A percentile compares a stretch with the other conserved stretches of the same genome.
Evolutionary conservation across 768 basidiomycete genomes (phyloP).

Genomic region (Xerocomellus amylosporus): DNA sequence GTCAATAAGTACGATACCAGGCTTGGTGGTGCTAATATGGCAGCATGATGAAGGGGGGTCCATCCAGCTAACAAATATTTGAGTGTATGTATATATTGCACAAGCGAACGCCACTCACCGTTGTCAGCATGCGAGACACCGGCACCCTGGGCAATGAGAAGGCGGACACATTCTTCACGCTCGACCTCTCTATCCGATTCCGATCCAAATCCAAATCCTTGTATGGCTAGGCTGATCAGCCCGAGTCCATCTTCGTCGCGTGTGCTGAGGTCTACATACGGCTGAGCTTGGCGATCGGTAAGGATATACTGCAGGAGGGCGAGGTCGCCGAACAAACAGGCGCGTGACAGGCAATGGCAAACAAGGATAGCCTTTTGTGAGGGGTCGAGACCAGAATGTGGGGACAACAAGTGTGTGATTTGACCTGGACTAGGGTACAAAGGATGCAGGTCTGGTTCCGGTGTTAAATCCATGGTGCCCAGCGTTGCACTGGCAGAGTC

Average conservation of each 20-base stretch:
- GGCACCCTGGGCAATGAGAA: constrained; percentile 76
- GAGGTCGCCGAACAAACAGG: constrained; percentile 78
- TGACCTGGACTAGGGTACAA: constrained; percentile 66
- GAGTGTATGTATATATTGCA: constrained; percentile 1
- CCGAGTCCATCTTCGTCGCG: constrained; percentile 87
- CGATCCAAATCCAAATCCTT: constrained; percentile 80
- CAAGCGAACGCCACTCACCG: constrained; percentile 40
- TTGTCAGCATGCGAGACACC: constrained; percentile 60
- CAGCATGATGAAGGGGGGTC: constrained; percentile 93
- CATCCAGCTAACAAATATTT: constrained; percentile 66
- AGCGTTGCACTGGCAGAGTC: constrained; percentile 27
- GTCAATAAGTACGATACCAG: constrained; percentile 91
- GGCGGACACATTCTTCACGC: constrained; percentile 83
- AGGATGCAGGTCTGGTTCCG: constrained; percentile 79
- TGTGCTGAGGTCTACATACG: constrained; percentile 61
- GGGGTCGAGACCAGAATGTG: constrained; percentile 64
- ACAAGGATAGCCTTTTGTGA: constrained; percentile 69
- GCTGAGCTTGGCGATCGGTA: constrained; percentile 62
- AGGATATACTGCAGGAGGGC: constrained; percentile 69
- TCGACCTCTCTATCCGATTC: constrained; percentile 84
- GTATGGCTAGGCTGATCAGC: constrained; percentile 71
- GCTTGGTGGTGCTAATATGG: constrained; percentile 83
- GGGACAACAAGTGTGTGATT: constrained; percentile 60
- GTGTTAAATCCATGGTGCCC: constrained; percentile 52
- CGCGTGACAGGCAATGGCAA: constrained; percentile 68